Evolutionary conservation across 139 green algal genomes (phyloP), one percentile per base, ranked within the genome.

Genomic region (Micractinium conductrix): DNA sequence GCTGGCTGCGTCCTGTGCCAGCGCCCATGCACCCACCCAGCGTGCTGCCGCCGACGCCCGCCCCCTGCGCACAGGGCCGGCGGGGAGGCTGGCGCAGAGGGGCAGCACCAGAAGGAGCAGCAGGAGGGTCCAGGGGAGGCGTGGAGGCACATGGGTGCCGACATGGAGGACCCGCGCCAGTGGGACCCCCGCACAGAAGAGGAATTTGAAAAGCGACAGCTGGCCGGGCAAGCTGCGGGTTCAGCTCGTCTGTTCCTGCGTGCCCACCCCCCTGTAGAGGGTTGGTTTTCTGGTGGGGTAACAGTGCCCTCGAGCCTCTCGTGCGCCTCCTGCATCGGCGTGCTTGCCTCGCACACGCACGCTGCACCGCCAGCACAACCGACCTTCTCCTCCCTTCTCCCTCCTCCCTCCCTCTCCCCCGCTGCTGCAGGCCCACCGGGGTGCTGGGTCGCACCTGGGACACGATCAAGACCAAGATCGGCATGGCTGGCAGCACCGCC

Each of bases 381-480:
- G n/a, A n/a, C n/a, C n/a, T n/a, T n/a, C 30, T 30, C 30, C 62
- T 40, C 16, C 30, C 24, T 2, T 14, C 37, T 16, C 22, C 69
- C 4, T 38, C 65, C n/a, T 30, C 6, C 21, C n/a, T 22, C 10
- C 53, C 19, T 62, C 10, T 19, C 53, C 26, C 53, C 53, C 30
- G 19, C n/a, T n/a, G n/a, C 28, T 30, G 76, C 76, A 83, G 76
- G 38, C 17, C 17, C 62, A 50, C 19, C 50, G 78, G 78, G 14
- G 3, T 85, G 12, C 50, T 85, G 50, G 16, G 28, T 7, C 53
- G 70, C 48, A 79, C 80, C 38, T 85, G 80, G 80, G 28, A 79
- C 28, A 58, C 48, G 2, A 16, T 85, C 38, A 79, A 80, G 69
- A 70, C 37, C 21, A 73, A 2, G 21, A 37, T 85, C 50, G 67